Evolutionary conservation across 139 green algal species (phyloP).

Genomic region (Volvox africanus): DNA sequence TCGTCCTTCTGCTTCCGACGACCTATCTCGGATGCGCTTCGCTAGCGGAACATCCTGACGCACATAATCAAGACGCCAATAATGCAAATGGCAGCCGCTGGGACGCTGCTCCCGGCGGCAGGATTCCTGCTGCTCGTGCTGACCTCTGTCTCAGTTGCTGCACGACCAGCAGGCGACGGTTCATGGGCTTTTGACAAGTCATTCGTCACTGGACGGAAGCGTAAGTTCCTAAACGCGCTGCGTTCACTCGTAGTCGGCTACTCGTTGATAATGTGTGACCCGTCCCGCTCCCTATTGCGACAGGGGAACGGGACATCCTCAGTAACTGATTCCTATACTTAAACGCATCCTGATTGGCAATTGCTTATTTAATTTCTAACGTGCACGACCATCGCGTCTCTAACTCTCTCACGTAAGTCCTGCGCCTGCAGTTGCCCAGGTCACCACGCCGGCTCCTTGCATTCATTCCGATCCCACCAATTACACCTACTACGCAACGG

Average conservation of each 20-base stretch:
- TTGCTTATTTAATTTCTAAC: neutral
- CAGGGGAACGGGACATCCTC: no score
- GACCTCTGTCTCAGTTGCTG: neutral
- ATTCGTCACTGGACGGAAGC: neutral
- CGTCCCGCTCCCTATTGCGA: conserved; percentile 6
- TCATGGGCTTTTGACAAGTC: neutral
- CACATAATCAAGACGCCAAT: neutral
- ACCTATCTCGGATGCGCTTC: neutral
- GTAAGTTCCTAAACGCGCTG: neutral
- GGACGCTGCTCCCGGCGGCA: conserved; percentile 26
- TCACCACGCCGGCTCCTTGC: neutral
- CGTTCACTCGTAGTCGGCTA: neutral
- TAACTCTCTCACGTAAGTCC: neutral
- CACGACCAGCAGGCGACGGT: neutral
- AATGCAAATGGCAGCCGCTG: conserved; percentile 24
- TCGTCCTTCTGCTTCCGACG: neutral
- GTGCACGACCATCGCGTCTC: neutral
- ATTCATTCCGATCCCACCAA: neutral
- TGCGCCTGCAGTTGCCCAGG: conserved; percentile 12
- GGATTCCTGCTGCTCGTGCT: neutral
- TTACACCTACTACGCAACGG: neutral
- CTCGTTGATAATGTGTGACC: conserved; percentile 1
- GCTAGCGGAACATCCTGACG: neutral
- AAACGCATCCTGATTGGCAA: neutral
- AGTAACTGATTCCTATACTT: neutral